These are phyloP conservation scores for Colletotrichum sp. DNA, from an alignment of 2,329 filamentous ascomycete species.

Conservation along the genomic window DNA sequence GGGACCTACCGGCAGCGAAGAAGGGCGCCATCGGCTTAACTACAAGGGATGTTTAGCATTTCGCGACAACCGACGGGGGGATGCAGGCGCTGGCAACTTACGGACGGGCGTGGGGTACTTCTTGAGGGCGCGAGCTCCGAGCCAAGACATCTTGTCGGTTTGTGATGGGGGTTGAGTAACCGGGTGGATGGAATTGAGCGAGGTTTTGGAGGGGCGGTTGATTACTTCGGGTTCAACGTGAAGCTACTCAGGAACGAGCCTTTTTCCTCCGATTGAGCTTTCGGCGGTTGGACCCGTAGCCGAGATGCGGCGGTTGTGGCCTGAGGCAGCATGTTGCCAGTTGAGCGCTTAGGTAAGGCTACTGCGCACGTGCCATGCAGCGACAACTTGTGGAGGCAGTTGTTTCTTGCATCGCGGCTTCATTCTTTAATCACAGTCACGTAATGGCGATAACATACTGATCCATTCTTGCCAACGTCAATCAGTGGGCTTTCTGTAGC, in stretches of 20 bases:
- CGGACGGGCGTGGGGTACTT: constrained; percentile 82
- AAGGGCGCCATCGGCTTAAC: constrained; percentile 92
- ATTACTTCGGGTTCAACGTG: constrained; percentile 32
- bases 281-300: constrained; percentile 39
- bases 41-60: constrained; percentile 45
- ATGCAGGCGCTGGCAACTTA: constrained; percentile 54
- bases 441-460: not conserved
- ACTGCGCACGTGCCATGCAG: not conserved
- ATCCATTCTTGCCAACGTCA: not conserved
- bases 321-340: constrained; percentile 25
- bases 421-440: not conserved
- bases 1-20: constrained; percentile 85
- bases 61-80: not conserved
- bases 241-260: constrained; percentile 43
- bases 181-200: constrained; percentile 36
- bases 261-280: constrained; percentile 38
- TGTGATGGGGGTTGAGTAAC: constrained; percentile 36
- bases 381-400: not conserved
- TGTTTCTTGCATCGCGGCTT: not conserved
- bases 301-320: constrained; percentile 28
- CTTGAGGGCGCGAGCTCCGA: constrained; percentile 71
- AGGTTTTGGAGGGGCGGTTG: constrained; percentile 33
- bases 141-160: constrained; percentile 72
- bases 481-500: not conserved
- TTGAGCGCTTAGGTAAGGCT: not conserved